These are phyloP conservation scores for Alternaria triticina DNA, from an alignment of 2,329 filamentous ascomycete species.

Conservation along the genomic window DNA sequence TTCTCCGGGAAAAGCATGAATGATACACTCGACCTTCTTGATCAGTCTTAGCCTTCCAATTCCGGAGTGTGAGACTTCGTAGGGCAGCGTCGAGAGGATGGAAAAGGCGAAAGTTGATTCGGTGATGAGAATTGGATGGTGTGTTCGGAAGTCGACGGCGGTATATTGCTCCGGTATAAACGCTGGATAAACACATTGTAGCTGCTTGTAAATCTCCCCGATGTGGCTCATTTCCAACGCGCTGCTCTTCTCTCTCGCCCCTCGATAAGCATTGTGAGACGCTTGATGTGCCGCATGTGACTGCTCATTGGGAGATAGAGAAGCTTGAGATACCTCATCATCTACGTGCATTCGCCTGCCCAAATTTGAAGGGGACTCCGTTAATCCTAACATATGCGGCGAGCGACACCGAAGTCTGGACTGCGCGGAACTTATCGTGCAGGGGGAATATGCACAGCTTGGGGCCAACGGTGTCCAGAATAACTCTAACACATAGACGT, in stretches of 20 bases:
- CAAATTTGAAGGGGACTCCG: neutral
- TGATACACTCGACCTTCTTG: neutral
- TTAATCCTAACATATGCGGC: neutral
- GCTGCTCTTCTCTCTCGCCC: neutral
- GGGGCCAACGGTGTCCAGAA: neutral
- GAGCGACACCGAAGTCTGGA: neutral
- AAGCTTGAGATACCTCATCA: neutral
- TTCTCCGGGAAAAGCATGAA: neutral
- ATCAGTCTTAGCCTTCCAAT: neutral
- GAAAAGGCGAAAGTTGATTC: neutral
- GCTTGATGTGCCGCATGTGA: neutral
- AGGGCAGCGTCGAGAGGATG: neutral
- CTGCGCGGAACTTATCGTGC: neutral
- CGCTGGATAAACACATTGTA: neutral
- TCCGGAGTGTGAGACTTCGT: neutral
- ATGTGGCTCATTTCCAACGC: neutral
- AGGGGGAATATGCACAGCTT: neutral
- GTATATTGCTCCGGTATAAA: neutral
- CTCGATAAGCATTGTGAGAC: neutral
- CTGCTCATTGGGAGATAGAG: neutral
- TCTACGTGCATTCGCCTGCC: neutral
- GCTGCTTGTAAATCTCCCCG: neutral
- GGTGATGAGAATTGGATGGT: neutral
- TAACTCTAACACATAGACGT: neutral
- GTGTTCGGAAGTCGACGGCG: neutral